Evolutionary conservation across 768 basidiomycete genomes (phyloP), one percentile per base, ranked within the genome.

Genomic region (Lactarius psammicola): DNA sequence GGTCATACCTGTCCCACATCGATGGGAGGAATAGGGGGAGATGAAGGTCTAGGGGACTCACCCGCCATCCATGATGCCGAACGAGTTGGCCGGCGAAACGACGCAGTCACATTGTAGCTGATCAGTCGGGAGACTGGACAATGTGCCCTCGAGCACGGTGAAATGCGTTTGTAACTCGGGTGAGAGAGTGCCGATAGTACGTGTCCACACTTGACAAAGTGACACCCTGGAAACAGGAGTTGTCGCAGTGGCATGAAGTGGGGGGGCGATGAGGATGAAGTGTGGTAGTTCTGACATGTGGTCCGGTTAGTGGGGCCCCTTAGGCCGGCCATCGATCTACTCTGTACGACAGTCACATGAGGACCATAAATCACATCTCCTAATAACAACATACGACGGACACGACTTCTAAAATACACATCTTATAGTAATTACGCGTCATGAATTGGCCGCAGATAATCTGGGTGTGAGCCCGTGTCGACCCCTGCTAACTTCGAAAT

Each of bases 391-490:
- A 38, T 38, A 38, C 20, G 42, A 42, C 13, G 8, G n/a, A n/a
- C 44, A 46, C n/a, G 44, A 46, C 44, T 10, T 20, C n/a, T 9
- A 20, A 44, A n/a, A n/a, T 46, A 46, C 9, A 46, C 20, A n/a
- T 10, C 20, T n/a, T n/a, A 46, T 46, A 46, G n/a, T 46, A 42
- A 34, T 56, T 59, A 70, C 9, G 46, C 69, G 34, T 64, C 69
- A 28, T 60, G 60, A 13, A 49, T 33, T 10, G 66, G 67, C 51
- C 66, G 59, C 18, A 74, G 18, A n/a, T 73, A 72, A 36, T 69
- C 69, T 23, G 76, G 73, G 63, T 76, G 76, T 28, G 76, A 73
- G 23, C 72, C 71, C 71, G 76, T 67, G 30, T 77, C 78, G 33
- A 75, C 70, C 13, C 74, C 75, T 0, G 62, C 62, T 53, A 64